Evolutionary conservation across 306 rosid genomes (phyloP).

Genomic region (Echinosophora koreensis): DNA sequence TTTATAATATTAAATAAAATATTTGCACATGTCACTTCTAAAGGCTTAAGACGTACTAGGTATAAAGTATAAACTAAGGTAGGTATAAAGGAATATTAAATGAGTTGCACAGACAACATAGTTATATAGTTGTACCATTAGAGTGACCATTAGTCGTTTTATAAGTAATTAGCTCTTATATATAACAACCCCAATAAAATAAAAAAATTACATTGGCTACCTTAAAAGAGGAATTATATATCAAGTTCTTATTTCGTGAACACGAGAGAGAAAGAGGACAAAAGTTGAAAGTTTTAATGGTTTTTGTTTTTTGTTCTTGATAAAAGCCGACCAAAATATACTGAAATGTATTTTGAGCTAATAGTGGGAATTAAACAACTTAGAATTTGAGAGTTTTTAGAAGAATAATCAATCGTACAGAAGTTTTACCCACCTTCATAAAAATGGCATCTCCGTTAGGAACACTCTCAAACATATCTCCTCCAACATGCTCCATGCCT

Average conservation of each 20-base stretch:
- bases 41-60: too few species aligned
- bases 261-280: background rate
- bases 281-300: background rate
- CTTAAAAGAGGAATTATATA: too few species aligned
- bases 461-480: slow-evolving; percentile 61
- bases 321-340: background rate
- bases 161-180: too few species aligned
- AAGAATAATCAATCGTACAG: background rate
- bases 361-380: background rate
- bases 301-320: too few species aligned
- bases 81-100: too few species aligned
- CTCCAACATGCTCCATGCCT: slow-evolving; percentile 55
- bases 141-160: too few species aligned
- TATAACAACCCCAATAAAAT: too few species aligned
- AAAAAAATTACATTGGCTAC: too few species aligned
- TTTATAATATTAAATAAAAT: too few species aligned
- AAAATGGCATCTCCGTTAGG: slow-evolving; percentile 54
- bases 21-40: background rate
- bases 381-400: background rate
- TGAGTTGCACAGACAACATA: too few species aligned
- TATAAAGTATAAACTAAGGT: too few species aligned
- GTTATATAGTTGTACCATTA: too few species aligned
- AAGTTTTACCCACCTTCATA: slow-evolving; percentile 48
- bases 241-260: background rate
- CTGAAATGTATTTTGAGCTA: background rate